Conservation (phyloP, 2,329 filamentous ascomycete species). For the Talaromyces sp. region DNA sequence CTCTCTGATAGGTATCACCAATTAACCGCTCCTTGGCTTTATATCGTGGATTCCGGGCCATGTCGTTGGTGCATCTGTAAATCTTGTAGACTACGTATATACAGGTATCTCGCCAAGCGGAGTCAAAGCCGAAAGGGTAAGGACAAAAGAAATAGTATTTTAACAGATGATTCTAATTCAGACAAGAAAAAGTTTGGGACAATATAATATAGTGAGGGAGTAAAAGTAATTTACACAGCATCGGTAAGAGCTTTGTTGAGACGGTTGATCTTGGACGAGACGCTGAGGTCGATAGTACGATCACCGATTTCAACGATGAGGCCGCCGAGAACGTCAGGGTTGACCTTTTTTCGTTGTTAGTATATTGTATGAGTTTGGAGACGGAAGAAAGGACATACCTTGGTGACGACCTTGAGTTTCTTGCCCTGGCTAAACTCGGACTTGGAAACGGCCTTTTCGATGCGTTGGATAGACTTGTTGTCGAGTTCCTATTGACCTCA, state of each 20-base stretch:
- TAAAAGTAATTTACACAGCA: slow-evolving; percentile 69
- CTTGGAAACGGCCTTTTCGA: slow-evolving; percentile 85
- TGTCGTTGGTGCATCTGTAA: no score
- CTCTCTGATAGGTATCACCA: no score
- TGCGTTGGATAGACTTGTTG: slow-evolving; percentile 73
- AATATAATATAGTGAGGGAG: slow-evolving; percentile 1
- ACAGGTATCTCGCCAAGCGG: no score
- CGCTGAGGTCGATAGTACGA: slow-evolving; percentile 34
- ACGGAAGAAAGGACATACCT: slow-evolving; percentile 48
- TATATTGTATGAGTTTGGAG: not conserved
- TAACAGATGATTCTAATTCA: not conserved
- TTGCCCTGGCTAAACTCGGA: slow-evolving; percentile 85
- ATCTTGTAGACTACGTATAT: no score
- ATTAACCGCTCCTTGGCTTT: no score
- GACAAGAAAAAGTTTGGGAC: not conserved
- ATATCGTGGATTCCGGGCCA: no score
- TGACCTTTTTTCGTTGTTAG: slow-evolving; percentile 59
- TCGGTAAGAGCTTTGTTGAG: slow-evolving; percentile 99
- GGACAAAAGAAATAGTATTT: not conserved
- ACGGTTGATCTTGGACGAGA: slow-evolving; percentile 90
- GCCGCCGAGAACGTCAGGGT: slow-evolving; percentile 89
- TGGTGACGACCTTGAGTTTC: slow-evolving; percentile 96
- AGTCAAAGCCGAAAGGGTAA: not conserved
- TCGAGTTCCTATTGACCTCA: slow-evolving; percentile 67
- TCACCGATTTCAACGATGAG: slow-evolving; percentile 60